Evolutionary conservation across 257 asterid genomes (phyloP), one percentile per base, ranked within the genome.

Genomic region (Nicotiana otophora): DNA sequence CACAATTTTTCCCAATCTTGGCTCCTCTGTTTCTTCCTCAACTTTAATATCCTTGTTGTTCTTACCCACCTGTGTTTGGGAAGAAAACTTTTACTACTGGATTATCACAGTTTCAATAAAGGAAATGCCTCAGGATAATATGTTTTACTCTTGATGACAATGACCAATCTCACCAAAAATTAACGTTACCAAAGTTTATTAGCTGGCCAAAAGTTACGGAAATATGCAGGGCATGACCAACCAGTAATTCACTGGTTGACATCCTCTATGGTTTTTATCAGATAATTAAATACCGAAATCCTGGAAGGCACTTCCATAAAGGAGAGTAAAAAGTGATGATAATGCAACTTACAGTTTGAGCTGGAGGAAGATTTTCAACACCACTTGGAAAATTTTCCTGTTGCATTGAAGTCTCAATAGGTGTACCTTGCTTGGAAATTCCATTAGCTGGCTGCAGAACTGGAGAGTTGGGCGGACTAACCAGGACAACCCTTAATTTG

Each of bases 401-500:
- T 19, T 63, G 86, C 23, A 76, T 67, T 72, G 82, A 74, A 74
- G 82, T 78, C 78, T 88, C 92, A 62, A 81, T 28, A 74, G 88
- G 84, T 57, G 86, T 80, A 78, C 88, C 97, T 88, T 84, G 91
- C 85, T 88, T 88, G 61, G 84, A n/a, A 85, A 84, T 65, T 67
- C 83, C 90, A 85, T 90, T 86, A 81, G 83, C 87, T 19, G 88
- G 91, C 46, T 86, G 86, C 85, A 83, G 82, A 72, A 66, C 87
- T 3, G 95, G 94, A 83, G 94, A 90, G 81, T 65, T 85, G 28
- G 94, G 78, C 60, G 90, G 88, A 62, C 87, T 90, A 30, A 84
- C 87, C 85, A 95, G 92, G 86, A 84, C 68, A 82, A 95, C 98
- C 90, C 87, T 88, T 84, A 93, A 92, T 91, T 95, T 95, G 86